Evolutionary conservation across 2,329 filamentous ascomycete species (phyloP).

Genomic region (Pseudogymnoascus sp.): DNA sequence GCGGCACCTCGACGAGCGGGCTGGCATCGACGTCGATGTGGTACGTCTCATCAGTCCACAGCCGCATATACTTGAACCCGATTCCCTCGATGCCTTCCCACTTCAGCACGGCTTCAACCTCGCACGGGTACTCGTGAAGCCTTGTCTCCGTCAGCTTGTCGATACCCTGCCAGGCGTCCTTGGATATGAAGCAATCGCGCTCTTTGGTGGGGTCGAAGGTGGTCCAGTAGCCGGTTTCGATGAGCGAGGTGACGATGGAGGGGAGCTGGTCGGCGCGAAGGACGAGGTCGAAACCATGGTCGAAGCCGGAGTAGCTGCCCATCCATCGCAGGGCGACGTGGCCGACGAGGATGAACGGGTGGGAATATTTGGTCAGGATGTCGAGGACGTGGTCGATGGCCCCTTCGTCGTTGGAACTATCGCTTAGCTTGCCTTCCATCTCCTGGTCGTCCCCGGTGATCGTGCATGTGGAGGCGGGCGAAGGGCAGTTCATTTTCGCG

Average conservation of each 20-base stretch:
- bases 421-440: not conserved
- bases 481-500: not conserved
- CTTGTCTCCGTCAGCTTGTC: not conserved
- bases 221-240: not conserved
- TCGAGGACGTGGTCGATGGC: not conserved
- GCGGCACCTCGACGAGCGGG: not conserved
- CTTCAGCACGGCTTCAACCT: not conserved
- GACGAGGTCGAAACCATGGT: not conserved
- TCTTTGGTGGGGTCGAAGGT: not conserved
- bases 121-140: not conserved
- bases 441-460: not conserved
- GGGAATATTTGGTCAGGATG: not conserved
- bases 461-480: not conserved
- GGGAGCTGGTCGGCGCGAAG: not conserved
- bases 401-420: not conserved
- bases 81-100: not conserved
- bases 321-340: not conserved
- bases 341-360: not conserved
- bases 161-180: not conserved
- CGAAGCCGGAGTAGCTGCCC: not conserved
- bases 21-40: not conserved
- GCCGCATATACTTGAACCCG: not conserved
- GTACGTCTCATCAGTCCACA: not conserved
- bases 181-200: not conserved
- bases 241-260: not conserved